These are phyloP conservation scores for Umbilicaria muhlenbergii DNA, from an alignment of 495 filamentous ascomycete genomes.

Conservation along the genomic window DNA sequence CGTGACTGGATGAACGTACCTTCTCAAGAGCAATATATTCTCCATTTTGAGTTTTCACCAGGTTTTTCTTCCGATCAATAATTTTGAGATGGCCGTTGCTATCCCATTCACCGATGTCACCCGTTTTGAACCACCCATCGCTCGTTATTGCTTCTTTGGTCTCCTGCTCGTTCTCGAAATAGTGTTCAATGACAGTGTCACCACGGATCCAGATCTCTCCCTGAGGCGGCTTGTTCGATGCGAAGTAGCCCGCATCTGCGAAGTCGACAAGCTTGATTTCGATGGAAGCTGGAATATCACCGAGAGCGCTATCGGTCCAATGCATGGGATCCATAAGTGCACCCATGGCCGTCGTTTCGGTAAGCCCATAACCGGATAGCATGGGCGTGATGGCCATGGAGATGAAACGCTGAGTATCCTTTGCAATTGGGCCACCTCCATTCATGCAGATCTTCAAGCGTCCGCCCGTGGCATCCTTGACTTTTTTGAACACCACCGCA, in stretches of 20 bases:
- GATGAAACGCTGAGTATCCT: constrained; percentile 76
- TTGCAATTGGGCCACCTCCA: constrained; percentile 73
- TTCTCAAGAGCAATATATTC: constrained; percentile 99
- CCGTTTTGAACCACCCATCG: constrained; percentile 42
- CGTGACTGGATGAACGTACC: constrained; percentile 11
- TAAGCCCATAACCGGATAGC: constrained; percentile 91
- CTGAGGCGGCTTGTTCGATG: constrained; percentile 74
- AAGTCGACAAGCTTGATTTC: constrained; percentile 96
- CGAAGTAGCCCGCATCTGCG: constrained; percentile 77
- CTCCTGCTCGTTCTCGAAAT: constrained; percentile 33
- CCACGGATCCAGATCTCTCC: constrained; percentile 56
- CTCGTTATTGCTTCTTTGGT: constrained; percentile 29
- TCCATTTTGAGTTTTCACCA: constrained; percentile 64
- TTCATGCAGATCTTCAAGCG: constrained; percentile 69
- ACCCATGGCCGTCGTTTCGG: constrained; percentile 91
- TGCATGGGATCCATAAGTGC: constrained; percentile 75
- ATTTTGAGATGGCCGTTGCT: constrained; percentile 29
- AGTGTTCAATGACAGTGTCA: constrained; percentile 30
- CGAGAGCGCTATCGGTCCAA: constrained; percentile 73
- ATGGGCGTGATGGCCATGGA: constrained; percentile 79
- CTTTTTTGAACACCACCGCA: constrained; percentile 71
- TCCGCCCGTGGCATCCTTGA: constrained; percentile 82
- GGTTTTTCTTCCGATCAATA: constrained; percentile 43
- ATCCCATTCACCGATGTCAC: constrained; percentile 38
- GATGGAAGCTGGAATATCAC: constrained; percentile 63